Evolutionary conservation across 768 basidiomycete species (phyloP).

Genomic region (Melanogaster broomeanus): DNA sequence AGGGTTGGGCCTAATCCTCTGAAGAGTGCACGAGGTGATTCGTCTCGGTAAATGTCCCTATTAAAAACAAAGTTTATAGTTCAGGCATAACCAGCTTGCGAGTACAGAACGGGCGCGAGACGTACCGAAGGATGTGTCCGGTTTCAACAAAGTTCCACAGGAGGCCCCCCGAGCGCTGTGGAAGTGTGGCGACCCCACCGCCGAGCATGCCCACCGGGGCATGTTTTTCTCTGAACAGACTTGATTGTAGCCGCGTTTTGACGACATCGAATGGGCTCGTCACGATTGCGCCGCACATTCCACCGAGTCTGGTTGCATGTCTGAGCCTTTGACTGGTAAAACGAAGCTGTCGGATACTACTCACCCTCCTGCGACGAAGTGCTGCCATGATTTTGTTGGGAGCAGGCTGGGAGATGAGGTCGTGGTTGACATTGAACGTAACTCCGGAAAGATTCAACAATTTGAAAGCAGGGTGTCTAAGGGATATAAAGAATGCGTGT

Average conservation of each 20-base stretch:
- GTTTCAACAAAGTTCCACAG: conserved; percentile 97
- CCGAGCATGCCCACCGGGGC: conserved; percentile 32
- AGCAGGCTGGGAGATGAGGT: conserved; percentile 40
- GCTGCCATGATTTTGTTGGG: conserved; percentile 80
- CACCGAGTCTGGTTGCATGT: conserved; percentile 71
- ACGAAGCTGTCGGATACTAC: conserved; percentile 25
- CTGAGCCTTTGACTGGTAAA: conserved; percentile 7
- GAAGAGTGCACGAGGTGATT: conserved; percentile 88
- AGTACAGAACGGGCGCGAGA: background rate
- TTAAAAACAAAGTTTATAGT: background rate
- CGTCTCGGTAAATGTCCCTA: conserved; percentile 86
- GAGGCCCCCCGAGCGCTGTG: conserved; percentile 49
- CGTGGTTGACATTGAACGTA: too few relatives aligned
- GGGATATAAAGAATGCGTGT: background rate
- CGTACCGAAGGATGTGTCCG: conserved; percentile 80
- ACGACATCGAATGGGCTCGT: conserved; percentile 99
- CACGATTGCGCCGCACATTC: conserved; percentile 96
- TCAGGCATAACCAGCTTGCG: too few relatives aligned
- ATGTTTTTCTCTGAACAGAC: conserved; percentile 64
- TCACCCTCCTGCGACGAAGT: conserved; percentile 87
- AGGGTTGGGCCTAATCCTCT: conserved; percentile 93
- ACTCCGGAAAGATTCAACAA: too few relatives aligned
- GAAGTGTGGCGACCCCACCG: conserved; percentile 31
- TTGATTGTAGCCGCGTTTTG: conserved; percentile 94
- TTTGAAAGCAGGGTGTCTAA: too few relatives aligned